A percentile compares a stretch with the other conserved stretches of the same genome.
These are phyloP conservation scores for Taxawa tesnikishii DNA, from an alignment of 2,329 filamentous ascomycete species.

Conservation along the genomic window DNA sequence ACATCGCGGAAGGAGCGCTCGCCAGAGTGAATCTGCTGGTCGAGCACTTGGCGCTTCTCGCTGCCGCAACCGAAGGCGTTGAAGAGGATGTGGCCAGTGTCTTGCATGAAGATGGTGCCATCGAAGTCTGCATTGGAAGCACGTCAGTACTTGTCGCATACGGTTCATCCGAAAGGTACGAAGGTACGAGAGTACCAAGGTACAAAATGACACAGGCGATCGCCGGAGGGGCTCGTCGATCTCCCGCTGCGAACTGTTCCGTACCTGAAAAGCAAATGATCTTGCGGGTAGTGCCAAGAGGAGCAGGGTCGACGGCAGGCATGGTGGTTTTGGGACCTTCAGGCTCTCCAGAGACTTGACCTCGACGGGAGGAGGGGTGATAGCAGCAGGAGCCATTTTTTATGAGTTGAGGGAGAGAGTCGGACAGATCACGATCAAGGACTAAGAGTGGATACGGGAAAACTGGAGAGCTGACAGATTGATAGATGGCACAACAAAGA, in stretches of 20 bases:
- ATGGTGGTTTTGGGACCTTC: slow-evolving; percentile 12
- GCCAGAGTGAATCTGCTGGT: slow-evolving; percentile 52
- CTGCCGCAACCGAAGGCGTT: slow-evolving; percentile 52
- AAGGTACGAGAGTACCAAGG: too few species aligned
- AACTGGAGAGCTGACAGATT: too few species aligned
- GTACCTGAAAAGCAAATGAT: slow-evolving; percentile 47
- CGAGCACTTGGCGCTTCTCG: slow-evolving; percentile 42
- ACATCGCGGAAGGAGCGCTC: slow-evolving; percentile 56
- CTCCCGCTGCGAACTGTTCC: slow-evolving; percentile 6
- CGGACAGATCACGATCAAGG: not conserved
- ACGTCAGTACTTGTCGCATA: too few species aligned
- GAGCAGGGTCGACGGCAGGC: slow-evolving; percentile 9
- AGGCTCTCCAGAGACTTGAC: slow-evolving; percentile 12
- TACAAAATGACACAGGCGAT: too few species aligned
- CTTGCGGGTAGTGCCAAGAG: slow-evolving; percentile 37
- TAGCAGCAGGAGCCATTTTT: slow-evolving; percentile 19
- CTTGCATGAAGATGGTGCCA: slow-evolving; percentile 54
- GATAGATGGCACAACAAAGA: too few species aligned
- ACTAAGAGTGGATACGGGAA: not conserved
- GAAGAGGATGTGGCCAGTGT: slow-evolving; percentile 57
- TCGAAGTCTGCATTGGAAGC: slow-evolving; percentile 45
- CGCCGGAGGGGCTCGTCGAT: too few species aligned
- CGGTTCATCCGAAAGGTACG: too few species aligned
- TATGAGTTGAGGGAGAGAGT: too few species aligned
- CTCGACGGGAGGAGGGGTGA: slow-evolving; percentile 16